Evolutionary conservation across 768 basidiomycete species (phyloP), one percentile per base, ranked within the genome.

Genomic region (Pleurotus pulmonarius): DNA sequence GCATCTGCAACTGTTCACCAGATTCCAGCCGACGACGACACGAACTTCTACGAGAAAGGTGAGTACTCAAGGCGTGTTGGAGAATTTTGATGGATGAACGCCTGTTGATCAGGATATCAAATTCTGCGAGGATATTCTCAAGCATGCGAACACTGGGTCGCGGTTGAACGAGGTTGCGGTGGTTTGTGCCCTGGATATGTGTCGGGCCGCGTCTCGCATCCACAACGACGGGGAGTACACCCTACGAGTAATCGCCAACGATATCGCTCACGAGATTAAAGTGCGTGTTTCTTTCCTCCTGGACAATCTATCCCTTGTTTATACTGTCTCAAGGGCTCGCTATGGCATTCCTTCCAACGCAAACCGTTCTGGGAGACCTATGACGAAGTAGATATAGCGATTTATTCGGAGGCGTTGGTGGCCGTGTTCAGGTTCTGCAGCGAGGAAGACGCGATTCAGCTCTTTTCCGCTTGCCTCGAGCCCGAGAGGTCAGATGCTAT

Each of bases 241-340:
- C 4, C 64, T 94, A 24, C 78, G 83, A 15, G 70, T 83, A 13
- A 72, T 92, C 26, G 88, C 88, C 0, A 70, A 74, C 26, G 92
- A 95, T 63, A 71, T 91, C 7, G 89, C 87, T 0, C 85, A 88
- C 60, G 92, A 94, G 56, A 77, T 95, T 59, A 89, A 87, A 80
- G 92, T 88, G 61, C 59, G 65, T 63, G 43, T 20, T 26, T 15
- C 26, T 29, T 40, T 29, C 25, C 38, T 29, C 29, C 29, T 8
- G 22, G 5, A 3, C 24, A 15, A 51, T 38, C 39, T 47, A 38
- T 26, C 26, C 12, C 38, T 20, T 29, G 18, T 15, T 39, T 11
- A 49, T 12, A 51, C 49, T 2, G 20, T 49, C 29, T 38, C 4
- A 26, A 74, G 73, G 61, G 66, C 56, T 60, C 69, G 0, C 60